Conservation (phyloP, 768 basidiomycete genomes). For the Mycena amicta region DNA sequence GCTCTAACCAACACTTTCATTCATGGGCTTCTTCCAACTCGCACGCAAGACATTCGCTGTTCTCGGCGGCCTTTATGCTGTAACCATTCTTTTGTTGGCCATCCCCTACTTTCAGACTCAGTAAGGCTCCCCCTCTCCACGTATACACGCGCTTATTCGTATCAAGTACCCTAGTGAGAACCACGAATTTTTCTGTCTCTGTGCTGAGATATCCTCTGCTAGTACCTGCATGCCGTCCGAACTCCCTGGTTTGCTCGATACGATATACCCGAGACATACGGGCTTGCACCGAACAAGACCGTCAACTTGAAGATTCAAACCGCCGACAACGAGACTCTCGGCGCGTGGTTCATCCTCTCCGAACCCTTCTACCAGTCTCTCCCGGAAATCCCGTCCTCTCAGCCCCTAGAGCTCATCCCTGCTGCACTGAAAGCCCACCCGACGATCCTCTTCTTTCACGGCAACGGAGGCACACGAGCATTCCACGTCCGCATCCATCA, state of each 20-base stretch:
- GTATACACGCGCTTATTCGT: neutral
- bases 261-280: constrained; percentile 73
- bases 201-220: neutral
- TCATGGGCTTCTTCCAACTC: constrained; percentile 13
- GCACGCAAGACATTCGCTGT: constrained; percentile 39
- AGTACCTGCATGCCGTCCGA: constrained; percentile 58
- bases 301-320: constrained; percentile 72
- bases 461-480: constrained; percentile 84
- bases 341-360: constrained; percentile 84
- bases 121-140: constrained; percentile 43
- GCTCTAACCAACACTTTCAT: neutral
- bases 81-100: constrained; percentile 52
- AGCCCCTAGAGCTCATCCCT: constrained; percentile 46
- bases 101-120: constrained; percentile 71
- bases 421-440: constrained; percentile 60
- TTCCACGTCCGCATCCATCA: constrained; percentile 64
- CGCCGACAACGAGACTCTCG: constrained; percentile 75
- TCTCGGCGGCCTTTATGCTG: constrained; percentile 56
- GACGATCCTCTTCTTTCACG: constrained; percentile 91
- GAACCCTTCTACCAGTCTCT: constrained; percentile 61
- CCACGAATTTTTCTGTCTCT: neutral
- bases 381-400: constrained; percentile 36
- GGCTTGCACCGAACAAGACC: constrained; percentile 82
- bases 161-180: constrained; percentile 12
- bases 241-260: constrained; percentile 67